Conservation (phyloP, 2,329 filamentous ascomycete species). For the Penicillium sp. region DNA sequence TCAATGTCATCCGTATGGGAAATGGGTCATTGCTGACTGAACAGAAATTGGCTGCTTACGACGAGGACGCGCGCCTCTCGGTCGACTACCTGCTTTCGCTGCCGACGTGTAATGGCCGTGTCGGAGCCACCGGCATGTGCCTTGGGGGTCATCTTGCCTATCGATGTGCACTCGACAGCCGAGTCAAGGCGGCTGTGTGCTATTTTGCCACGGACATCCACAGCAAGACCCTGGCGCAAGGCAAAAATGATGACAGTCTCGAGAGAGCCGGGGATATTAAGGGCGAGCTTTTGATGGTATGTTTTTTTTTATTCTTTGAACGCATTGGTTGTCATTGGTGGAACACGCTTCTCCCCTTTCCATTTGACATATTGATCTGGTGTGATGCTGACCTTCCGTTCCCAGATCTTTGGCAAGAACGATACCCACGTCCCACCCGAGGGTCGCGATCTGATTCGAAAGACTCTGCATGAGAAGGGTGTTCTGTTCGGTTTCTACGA, state of each 20-base stretch:
- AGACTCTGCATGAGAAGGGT: conserved; percentile 70
- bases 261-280: conserved; percentile 60
- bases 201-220: conserved; percentile 95
- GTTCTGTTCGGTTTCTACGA: conserved; percentile 78
- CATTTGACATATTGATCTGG: background rate
- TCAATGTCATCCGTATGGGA: no score
- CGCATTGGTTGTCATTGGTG: no score
- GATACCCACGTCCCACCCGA: conserved; percentile 83
- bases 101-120: conserved; percentile 70
- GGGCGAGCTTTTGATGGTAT: conserved; percentile 69
- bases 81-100: conserved; percentile 66
- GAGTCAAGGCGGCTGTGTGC: conserved; percentile 70
- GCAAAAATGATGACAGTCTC: conserved; percentile 59
- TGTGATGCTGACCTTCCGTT: background rate
- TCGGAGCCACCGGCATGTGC: conserved; percentile 85
- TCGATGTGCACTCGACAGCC: conserved; percentile 64
- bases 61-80: conserved; percentile 65
- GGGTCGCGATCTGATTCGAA: conserved; percentile 76
- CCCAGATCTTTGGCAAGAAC: conserved; percentile 75
- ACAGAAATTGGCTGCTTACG: conserved; percentile 76
- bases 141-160: conserved; percentile 83
- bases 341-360: background rate
- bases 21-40: background rate
- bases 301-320: conserved; percentile 11
- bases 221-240: conserved; percentile 64